These are phyloP conservation scores for Byssoonygena ceratinophila DNA, from an alignment of 2,329 filamentous ascomycete species.

Conservation along the genomic window DNA sequence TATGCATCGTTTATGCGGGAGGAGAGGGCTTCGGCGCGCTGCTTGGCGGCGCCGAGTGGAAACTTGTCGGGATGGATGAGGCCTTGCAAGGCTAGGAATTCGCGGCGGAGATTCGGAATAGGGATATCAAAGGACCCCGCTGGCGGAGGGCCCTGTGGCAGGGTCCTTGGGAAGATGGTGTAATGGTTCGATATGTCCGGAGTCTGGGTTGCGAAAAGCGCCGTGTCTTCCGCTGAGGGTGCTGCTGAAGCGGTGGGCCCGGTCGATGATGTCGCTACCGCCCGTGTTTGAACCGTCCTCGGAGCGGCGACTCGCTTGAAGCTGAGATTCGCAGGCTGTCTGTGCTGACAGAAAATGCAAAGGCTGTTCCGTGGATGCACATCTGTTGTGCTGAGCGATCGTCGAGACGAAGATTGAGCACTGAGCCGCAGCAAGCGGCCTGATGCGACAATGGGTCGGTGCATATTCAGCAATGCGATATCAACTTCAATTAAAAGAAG, in stretches of 20 bases:
- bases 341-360: slow-evolving; percentile 7
- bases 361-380: not conserved
- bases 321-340: not conserved
- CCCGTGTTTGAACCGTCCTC: not conserved
- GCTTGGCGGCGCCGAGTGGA: slow-evolving; percentile 38
- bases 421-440: not conserved
- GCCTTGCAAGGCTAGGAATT: slow-evolving; percentile 75
- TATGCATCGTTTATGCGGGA: slow-evolving; percentile 85
- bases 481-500: no score
- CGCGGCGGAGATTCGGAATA: slow-evolving; percentile 57
- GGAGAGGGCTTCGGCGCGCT: slow-evolving; percentile 63
- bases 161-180: slow-evolving; percentile 72
- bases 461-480: not conserved
- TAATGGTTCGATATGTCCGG: slow-evolving; percentile 56
- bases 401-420: not conserved
- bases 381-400: not conserved
- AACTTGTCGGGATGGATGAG: slow-evolving; percentile 42
- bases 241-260: not conserved
- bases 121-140: slow-evolving; percentile 65
- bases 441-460: not conserved
- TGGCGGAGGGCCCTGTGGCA: slow-evolving; percentile 69
- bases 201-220: slow-evolving; percentile 10
- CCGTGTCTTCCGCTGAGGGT: not conserved
- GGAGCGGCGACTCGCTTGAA: not conserved
- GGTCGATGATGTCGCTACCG: not conserved